Evolutionary conservation across 768 basidiomycete species (phyloP).

Genomic region (Lentinula edodes): DNA sequence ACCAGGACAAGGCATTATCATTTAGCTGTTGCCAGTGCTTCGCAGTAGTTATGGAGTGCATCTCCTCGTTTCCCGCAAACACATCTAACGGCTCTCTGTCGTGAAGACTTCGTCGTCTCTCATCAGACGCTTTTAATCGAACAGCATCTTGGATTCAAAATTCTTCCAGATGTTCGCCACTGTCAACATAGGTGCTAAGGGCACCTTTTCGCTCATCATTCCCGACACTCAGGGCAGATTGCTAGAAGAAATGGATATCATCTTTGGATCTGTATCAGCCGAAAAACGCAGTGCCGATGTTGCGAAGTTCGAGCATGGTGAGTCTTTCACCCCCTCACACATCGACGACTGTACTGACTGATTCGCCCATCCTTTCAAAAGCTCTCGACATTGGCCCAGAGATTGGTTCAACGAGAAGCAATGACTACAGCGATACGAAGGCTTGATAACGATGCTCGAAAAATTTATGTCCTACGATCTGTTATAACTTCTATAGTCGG

Average conservation of each 20-base stretch:
- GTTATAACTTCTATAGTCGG: no score
- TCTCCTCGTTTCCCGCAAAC: conserved; percentile 11
- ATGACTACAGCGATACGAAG: background rate
- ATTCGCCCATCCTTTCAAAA: background rate
- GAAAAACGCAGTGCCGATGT: conserved; percentile 39
- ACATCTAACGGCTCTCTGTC: no score
- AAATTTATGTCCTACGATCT: no score
- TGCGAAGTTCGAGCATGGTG: conserved; percentile 26
- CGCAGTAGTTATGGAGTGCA: conserved; percentile 64
- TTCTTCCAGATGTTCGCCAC: conserved; percentile 51
- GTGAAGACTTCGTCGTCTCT: conserved; percentile 42
- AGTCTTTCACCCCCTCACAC: background rate
- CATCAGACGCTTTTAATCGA: conserved; percentile 46
- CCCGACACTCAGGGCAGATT: conserved; percentile 35
- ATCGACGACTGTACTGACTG: background rate
- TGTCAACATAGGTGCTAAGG: conserved; percentile 49
- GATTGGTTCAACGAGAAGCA: background rate
- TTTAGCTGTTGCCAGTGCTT: conserved; percentile 64
- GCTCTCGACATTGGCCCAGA: background rate
- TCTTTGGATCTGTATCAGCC: conserved; percentile 41
- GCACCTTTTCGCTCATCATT: conserved; percentile 36
- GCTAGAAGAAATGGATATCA: conserved; percentile 19
- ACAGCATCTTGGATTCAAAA: conserved; percentile 40
- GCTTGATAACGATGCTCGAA: background rate
- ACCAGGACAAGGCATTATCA: conserved; percentile 81